These are phyloP conservation scores for Acorus gramineus DNA, from an alignment of 106 monocot species.

Conservation along the genomic window DNA sequence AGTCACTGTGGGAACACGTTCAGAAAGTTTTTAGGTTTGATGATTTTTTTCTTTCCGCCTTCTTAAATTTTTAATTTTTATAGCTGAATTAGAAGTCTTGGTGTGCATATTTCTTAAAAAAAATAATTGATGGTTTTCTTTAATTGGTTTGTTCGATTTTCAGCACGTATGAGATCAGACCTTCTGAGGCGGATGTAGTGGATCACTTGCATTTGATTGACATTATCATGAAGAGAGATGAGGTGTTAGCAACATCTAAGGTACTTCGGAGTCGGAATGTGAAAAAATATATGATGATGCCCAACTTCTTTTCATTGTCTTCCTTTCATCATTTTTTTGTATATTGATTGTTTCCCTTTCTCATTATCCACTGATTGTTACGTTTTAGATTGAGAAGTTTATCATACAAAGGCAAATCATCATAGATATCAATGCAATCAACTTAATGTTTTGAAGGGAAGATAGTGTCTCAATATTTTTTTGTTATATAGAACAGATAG, in stretches of 20 bases:
- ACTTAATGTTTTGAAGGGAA: no score
- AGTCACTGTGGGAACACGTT: slow-evolving; percentile 25
- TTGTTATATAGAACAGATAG: no score
- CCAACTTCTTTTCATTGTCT: no score
- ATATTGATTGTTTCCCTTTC: no score
- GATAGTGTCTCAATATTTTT: no score
- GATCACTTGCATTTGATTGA: slow-evolving; percentile 7
- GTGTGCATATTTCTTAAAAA: background rate
- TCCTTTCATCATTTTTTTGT: no score
- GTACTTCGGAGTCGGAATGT: background rate
- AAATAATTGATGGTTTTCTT: background rate
- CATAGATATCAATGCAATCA: no score
- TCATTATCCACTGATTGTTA: no score
- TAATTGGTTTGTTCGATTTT: background rate
- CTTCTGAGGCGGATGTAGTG: slow-evolving; percentile 13
- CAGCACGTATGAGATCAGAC: slow-evolving; percentile 17
- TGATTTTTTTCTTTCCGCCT: background rate
- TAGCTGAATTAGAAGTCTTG: background rate
- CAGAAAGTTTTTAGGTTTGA: slow-evolving; percentile 18
- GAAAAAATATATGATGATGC: no score
- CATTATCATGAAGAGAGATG: slow-evolving; percentile 3
- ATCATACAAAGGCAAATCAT: no score
- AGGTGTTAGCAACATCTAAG: slow-evolving; percentile 16
- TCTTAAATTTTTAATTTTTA: background rate
- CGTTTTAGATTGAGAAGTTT: no score